Conservation (phyloP, 306 rosid genomes). For the Begonia loranthoides region DNA sequence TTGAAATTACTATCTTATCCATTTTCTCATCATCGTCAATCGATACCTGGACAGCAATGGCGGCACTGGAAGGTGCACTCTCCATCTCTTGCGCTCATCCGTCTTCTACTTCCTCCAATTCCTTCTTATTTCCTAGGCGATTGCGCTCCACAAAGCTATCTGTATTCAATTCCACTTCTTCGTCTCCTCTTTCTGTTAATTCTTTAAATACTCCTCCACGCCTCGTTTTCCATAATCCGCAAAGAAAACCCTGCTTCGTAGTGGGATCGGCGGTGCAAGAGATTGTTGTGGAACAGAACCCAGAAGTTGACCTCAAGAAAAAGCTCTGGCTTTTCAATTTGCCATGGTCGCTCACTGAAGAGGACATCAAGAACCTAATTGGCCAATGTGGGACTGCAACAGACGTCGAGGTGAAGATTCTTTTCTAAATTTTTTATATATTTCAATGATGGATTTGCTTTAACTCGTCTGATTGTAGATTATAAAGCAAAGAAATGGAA, state of each 20-base stretch:
- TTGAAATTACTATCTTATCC: too few relatives aligned
- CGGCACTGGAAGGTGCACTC: constrained; percentile 41
- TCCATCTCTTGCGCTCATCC: constrained; percentile 24
- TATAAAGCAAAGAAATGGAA: constrained; percentile 49
- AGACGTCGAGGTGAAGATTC: constrained; percentile 47
- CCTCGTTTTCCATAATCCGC: constrained; percentile 7
- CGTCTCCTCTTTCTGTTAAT: background rate
- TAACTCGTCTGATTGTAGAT: constrained; percentile 29
- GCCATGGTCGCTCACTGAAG: constrained; percentile 54
- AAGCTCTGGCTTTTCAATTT: constrained; percentile 56
- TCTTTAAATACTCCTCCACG: constrained; percentile 4
- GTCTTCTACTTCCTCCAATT: background rate
- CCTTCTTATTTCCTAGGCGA: too few relatives aligned
- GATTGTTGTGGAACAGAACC: constrained; percentile 18
- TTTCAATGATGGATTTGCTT: constrained; percentile 14
- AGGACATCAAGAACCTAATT: constrained; percentile 47
- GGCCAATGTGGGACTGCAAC: constrained; percentile 53
- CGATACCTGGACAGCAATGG: constrained; percentile 29
- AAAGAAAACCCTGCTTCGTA: constrained; percentile 14
- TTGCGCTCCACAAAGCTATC: constrained; percentile 16
- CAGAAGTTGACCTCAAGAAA: constrained; percentile 20
- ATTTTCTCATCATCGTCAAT: background rate
- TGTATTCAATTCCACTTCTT: constrained; percentile 3
- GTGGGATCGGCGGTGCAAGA: constrained; percentile 47
- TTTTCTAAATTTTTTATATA: background rate